Percentiles rank a stretch among this genome's conserved stretches.
Conservation (phyloP, 2,329 filamentous ascomycete genomes). For the Monascus ruber region DNA sequence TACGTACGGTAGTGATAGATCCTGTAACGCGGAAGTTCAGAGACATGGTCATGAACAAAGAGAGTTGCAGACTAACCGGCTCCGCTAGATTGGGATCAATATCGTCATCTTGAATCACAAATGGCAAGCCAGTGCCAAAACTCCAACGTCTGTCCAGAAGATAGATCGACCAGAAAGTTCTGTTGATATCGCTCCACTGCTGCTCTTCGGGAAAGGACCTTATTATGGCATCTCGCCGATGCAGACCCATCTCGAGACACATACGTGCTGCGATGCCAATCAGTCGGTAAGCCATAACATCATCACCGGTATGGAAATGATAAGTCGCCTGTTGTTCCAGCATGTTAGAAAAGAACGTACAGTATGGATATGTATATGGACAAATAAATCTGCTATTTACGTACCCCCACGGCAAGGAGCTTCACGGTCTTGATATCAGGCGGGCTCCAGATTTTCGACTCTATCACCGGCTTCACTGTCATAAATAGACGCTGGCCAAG, state of each 20-base stretch:
- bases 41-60: slow-evolving; percentile 3
- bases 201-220: slow-evolving; percentile 55
- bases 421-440: slow-evolving; percentile 49
- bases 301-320: slow-evolving; percentile 76
- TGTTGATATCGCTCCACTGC: slow-evolving; percentile 56
- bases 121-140: slow-evolving; percentile 79
- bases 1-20: slow-evolving; percentile 53
- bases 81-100: slow-evolving; percentile 70
- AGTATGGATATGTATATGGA: neutral
- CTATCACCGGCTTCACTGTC: slow-evolving; percentile 60
- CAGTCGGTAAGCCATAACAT: slow-evolving; percentile 73
- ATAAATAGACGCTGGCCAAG: slow-evolving; percentile 63
- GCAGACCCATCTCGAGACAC: slow-evolving; percentile 72
- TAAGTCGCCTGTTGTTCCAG: slow-evolving; percentile 49
- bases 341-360: slow-evolving; percentile 1
- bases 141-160: slow-evolving; percentile 79
- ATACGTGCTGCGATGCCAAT: slow-evolving; percentile 73
- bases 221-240: slow-evolving; percentile 62
- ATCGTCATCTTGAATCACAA: slow-evolving; percentile 72
- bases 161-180: slow-evolving; percentile 79
- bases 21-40: slow-evolving; percentile 15
- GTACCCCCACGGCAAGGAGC: slow-evolving; percentile 41
- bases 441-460: slow-evolving; percentile 49
- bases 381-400: slow-evolving; percentile 3
- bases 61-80: slow-evolving; percentile 45